Percentiles rank a stretch among this genome's conserved stretches.
These are phyloP conservation scores for Diaporthe batatas DNA, from an alignment of 2,329 filamentous ascomycete genomes.

Conservation along the genomic window DNA sequence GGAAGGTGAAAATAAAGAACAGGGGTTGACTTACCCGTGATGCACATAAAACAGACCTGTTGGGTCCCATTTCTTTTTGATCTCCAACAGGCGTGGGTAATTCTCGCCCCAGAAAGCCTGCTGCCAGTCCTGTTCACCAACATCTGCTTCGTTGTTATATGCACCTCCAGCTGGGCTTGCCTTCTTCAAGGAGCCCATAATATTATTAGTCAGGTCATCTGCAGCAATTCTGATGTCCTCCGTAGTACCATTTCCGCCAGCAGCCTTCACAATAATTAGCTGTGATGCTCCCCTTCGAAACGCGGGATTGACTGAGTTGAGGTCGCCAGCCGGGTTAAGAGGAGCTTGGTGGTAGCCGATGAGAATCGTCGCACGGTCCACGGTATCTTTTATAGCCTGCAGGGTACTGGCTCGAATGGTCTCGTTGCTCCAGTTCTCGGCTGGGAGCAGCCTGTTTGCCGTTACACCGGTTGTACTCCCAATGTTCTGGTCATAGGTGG, in stretches of 20 bases:
- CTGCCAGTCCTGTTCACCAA: conserved; percentile 48
- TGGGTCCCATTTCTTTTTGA: conserved; percentile 58
- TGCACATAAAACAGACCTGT: conserved; percentile 53
- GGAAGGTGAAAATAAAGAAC: not conserved
- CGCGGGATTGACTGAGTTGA: conserved; percentile 62
- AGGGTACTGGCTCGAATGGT: conserved; percentile 48
- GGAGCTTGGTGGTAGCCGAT: conserved; percentile 48
- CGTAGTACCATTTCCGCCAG: conserved; percentile 47
- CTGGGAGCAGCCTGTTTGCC: conserved; percentile 50
- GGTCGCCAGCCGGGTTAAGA: conserved; percentile 50
- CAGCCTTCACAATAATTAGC: conserved; percentile 48
- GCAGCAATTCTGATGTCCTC: conserved; percentile 46
- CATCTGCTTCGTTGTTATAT: conserved; percentile 56
- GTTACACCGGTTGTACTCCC: conserved; percentile 51
- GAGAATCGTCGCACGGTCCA: conserved; percentile 49
- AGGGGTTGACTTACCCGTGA: conserved; percentile 8
- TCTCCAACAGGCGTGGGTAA: conserved; percentile 46
- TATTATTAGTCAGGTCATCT: conserved; percentile 46
- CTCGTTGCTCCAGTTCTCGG: conserved; percentile 50
- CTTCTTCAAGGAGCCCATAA: conserved; percentile 45
- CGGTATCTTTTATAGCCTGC: conserved; percentile 49
- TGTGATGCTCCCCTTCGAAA: conserved; percentile 57
- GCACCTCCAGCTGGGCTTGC: conserved; percentile 48
- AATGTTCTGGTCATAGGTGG: conserved; percentile 55
- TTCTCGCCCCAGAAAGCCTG: conserved; percentile 51